Evolutionary conservation across 306 rosid species (phyloP).

Genomic region (Fagus crenata): DNA sequence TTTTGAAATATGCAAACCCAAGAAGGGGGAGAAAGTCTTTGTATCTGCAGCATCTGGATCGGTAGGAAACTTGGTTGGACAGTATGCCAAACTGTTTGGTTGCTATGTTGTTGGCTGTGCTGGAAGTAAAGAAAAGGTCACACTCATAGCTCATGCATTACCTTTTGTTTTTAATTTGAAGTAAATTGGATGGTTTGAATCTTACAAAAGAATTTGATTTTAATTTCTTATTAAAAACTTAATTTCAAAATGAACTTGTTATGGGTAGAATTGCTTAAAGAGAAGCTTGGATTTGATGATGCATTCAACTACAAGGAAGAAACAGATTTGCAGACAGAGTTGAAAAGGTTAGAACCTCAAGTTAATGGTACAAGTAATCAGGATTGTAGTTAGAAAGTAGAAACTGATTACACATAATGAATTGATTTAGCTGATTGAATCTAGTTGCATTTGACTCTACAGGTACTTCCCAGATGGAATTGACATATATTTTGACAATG

Average conservation of each 20-base stretch:
- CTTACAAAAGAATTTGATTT: neutral
- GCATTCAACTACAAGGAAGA: conserved; percentile 87
- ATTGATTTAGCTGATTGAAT: neutral
- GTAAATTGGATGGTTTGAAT: neutral
- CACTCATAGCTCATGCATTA: neutral
- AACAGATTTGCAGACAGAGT: conserved; percentile 53
- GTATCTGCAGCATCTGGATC: conserved; percentile 76
- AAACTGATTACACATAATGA: neutral
- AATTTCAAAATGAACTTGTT: neutral
- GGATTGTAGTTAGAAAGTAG: neutral
- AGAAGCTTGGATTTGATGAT: conserved; percentile 67
- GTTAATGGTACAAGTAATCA: neutral
- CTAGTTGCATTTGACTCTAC: neutral
- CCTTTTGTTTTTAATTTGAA: neutral
- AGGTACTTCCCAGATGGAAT: conserved; percentile 77
- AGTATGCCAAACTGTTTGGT: conserved; percentile 65
- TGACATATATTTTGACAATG: conserved; percentile 82
- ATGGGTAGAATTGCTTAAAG: conserved; percentile 62
- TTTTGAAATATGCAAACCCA: conserved; percentile 54
- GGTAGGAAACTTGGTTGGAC: conserved; percentile 70
- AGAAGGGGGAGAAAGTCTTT: conserved; percentile 70
- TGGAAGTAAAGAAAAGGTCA: conserved; percentile 66
- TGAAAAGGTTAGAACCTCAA: conserved; percentile 41
- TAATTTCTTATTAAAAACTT: neutral
- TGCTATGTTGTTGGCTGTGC: conserved; percentile 85